Evolutionary conservation across 148 eudicot genomes (phyloP).

Genomic region (Simmondsia chinensis): DNA sequence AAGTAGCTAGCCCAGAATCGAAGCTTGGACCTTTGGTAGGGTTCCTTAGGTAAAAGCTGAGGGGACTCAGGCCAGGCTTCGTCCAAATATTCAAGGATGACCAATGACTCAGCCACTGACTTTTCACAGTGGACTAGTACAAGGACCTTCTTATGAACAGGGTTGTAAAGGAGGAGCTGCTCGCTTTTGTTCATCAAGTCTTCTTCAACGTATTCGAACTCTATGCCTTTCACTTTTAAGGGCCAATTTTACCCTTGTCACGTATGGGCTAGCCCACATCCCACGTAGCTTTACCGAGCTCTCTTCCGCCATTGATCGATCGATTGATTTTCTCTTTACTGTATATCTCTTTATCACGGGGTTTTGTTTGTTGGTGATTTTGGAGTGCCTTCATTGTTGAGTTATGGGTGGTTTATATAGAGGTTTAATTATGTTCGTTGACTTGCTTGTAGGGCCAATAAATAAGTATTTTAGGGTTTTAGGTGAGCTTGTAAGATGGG

Average conservation of each 20-base stretch:
- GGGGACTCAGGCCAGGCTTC: constrained; percentile 22
- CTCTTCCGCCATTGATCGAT: no score
- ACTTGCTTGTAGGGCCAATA: no score
- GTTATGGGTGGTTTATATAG: no score
- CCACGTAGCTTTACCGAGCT: constrained; percentile 34
- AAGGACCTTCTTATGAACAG: constrained; percentile 30
- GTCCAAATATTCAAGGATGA: constrained; percentile 30
- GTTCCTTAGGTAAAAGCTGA: constrained; percentile 16
- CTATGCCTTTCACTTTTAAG: constrained; percentile 28
- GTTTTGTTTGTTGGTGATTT: no score
- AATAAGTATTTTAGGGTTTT: no score
- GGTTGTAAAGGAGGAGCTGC: constrained; percentile 19
- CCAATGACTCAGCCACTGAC: constrained; percentile 27
- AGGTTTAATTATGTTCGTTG: no score
- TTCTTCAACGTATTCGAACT: constrained; percentile 24
- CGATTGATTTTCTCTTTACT: no score
- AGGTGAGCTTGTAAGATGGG: no score
- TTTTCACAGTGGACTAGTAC: constrained; percentile 25
- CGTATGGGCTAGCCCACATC: constrained; percentile 47
- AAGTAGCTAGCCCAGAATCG: constrained; percentile 35
- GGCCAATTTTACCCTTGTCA: constrained; percentile 28
- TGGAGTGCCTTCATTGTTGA: no score
- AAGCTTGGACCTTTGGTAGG: constrained; percentile 12
- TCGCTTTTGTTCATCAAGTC: constrained; percentile 22
- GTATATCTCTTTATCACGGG: no score